Conservation (phyloP, 2,329 filamentous ascomycete genomes). For the Aspergillus versicolor region DNA sequence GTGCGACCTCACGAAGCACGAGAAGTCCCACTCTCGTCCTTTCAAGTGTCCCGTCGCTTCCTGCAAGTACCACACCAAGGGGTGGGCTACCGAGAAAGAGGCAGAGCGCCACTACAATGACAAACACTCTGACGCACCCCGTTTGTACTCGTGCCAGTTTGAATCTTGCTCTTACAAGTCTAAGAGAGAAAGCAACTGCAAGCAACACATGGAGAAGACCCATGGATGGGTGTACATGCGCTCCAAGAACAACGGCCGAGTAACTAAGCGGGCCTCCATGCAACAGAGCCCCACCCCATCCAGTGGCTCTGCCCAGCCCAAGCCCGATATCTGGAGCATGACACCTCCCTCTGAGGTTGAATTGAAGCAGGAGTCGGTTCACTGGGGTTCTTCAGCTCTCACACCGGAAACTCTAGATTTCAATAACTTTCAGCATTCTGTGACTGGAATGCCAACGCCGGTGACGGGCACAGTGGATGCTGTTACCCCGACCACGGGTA, state of each 20-base stretch:
- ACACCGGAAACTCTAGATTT: slow-evolving; percentile 11
- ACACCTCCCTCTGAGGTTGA: slow-evolving; percentile 10
- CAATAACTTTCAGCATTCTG: slow-evolving; percentile 8
- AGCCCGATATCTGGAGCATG: slow-evolving; percentile 11
- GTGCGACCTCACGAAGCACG: slow-evolving; percentile 97
- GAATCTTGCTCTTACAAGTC: slow-evolving; percentile 87
- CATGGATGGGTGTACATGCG: slow-evolving; percentile 89
- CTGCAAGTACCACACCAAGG: slow-evolving; percentile 87
- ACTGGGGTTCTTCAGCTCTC: slow-evolving; percentile 5
- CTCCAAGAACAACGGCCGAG: slow-evolving; percentile 84
- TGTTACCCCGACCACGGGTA: slow-evolving; percentile 10
- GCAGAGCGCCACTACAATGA: slow-evolving; percentile 95
- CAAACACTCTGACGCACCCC: slow-evolving; percentile 80
- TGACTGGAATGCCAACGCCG: slow-evolving; percentile 7
- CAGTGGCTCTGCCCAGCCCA: slow-evolving; percentile 5
- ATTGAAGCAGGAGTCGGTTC: slow-evolving; percentile 3
- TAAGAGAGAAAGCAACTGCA: slow-evolving; percentile 95
- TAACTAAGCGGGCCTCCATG: slow-evolving; percentile 8
- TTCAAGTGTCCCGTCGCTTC: slow-evolving; percentile 83
- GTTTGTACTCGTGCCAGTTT: slow-evolving; percentile 80
- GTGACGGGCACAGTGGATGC: slow-evolving; percentile 9
- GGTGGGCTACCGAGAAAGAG: slow-evolving; percentile 98
- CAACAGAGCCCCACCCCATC: slow-evolving; percentile 12
- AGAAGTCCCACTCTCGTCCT: slow-evolving; percentile 94
- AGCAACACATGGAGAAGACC: slow-evolving; percentile 98